Conservation (phyloP, 2,329 filamentous ascomycete species). For the Pyrenophora teres region DNA sequence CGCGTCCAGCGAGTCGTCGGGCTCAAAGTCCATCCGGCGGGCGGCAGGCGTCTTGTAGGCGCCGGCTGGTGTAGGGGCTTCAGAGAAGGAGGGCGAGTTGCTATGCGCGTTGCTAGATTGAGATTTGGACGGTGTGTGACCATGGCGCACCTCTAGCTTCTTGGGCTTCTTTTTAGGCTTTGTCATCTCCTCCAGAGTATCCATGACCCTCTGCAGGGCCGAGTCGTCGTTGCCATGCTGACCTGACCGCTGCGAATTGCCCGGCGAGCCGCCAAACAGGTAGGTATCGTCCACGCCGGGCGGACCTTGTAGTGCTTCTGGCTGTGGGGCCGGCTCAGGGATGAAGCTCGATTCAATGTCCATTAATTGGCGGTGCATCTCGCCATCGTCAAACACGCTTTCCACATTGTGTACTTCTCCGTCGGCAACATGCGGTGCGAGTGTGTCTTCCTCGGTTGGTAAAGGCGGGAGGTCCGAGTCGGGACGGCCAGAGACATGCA, state of each 20-base stretch:
- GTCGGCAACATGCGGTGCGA: conserved; percentile 39
- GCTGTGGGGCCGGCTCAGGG: conserved; percentile 55
- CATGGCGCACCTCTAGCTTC: conserved; percentile 26
- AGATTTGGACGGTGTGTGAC: conserved; percentile 21
- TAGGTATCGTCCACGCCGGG: conserved; percentile 54
- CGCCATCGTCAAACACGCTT: conserved; percentile 58
- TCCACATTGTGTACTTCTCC: conserved; percentile 45
- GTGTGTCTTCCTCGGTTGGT: conserved; percentile 48
- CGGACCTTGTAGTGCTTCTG: conserved; percentile 27
- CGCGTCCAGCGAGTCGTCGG: conserved; percentile 35
- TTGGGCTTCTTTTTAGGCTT: conserved; percentile 32
- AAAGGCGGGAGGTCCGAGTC: conserved; percentile 49
- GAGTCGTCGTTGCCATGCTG: conserved; percentile 13
- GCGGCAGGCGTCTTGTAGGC: conserved; percentile 51
- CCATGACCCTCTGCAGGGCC: conserved; percentile 21
- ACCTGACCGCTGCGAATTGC: conserved; percentile 30
- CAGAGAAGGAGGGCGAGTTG: conserved; percentile 37
- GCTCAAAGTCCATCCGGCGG: conserved; percentile 28
- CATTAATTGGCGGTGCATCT: conserved; percentile 64
- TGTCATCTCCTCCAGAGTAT: conserved; percentile 21
- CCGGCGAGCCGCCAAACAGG: conserved; percentile 49
- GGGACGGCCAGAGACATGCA: conserved; percentile 39
- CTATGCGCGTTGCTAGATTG: conserved; percentile 18
- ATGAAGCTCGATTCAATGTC: conserved; percentile 68
- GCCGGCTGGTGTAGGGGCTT: conserved; percentile 47